Evolutionary conservation across 768 basidiomycete genomes (phyloP), one percentile per base, ranked within the genome.

Genomic region (Suillus paluster): DNA sequence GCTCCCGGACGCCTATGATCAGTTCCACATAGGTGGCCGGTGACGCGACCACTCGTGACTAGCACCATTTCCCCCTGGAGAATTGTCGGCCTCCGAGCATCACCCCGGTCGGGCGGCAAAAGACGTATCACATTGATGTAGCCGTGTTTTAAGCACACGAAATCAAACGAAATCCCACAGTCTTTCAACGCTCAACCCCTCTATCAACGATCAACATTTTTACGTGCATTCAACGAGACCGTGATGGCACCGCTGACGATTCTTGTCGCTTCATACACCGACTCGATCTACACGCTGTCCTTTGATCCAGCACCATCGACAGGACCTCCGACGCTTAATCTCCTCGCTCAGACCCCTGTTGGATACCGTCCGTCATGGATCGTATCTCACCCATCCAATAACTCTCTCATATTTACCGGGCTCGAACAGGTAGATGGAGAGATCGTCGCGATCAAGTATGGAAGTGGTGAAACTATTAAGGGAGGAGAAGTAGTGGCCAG

Each of bases 361-460:
- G 89, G 90, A 30, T 74, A 81, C 65, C 84, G 86, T 67, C 90
- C 92, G 1, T 92, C 91, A 6, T 95, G 93, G 93, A 80, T 95
- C 63, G 83, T 87, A 12, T 75, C 78, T 8, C 83, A 89, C 68
- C 86, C 87, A 0, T 73, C 70, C 0, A 83, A 89, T 63, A 78
- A 75, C 48, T 83, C 84, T 4, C 67, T 93, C 30, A 77, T 92
- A 36, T 88, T 88, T 67, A 78, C 91, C 12, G 87, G 82, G 0
- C 78, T 93, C 21, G 89, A 93, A 66, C 84, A 88, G 62, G 65
- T 79, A 0, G 83, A 90, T n/a, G 92, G 94, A 15, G 79, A 80
- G 71, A 79, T 88, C 27, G 69, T 87, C 8, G 86, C 83, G 15
- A 67, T 95, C 60, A 84, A 82, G 64, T 84, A 85, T 61, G 84